Conservation (phyloP, 129 eudicot species). For the Chrysanthemum seticuspe region DNA sequence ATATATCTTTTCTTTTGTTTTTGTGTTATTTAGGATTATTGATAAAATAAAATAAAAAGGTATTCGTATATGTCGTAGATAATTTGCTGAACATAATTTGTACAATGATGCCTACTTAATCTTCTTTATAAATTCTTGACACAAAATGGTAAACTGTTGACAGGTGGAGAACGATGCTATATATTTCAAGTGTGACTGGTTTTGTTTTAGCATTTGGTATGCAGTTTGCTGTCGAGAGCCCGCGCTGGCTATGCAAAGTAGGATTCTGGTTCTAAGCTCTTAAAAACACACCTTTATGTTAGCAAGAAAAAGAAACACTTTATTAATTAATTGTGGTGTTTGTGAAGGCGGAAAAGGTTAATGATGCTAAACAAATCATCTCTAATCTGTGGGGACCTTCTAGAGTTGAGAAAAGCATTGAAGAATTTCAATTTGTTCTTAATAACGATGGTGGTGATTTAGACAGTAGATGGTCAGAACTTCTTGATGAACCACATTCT, state of each 20-base stretch:
- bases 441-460: slow-evolving; percentile 67
- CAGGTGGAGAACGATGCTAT: slow-evolving; percentile 91
- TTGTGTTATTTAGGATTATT: not conserved
- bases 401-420: slow-evolving; percentile 61
- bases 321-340: slow-evolving; percentile 20
- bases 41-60: no score
- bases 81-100: not conserved
- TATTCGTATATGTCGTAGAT: not conserved
- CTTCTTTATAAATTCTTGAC: not conserved
- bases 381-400: slow-evolving; percentile 65
- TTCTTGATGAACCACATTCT: slow-evolving; percentile 74
- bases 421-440: slow-evolving; percentile 70
- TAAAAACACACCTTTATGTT: not conserved
- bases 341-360: slow-evolving; percentile 63
- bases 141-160: slow-evolving; percentile 1
- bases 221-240: slow-evolving; percentile 93
- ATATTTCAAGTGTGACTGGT: slow-evolving; percentile 76
- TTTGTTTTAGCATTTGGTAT: slow-evolving; percentile 64
- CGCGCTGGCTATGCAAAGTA: slow-evolving; percentile 94
- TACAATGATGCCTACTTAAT: no score
- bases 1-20: slow-evolving; percentile 18
- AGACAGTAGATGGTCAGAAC: slow-evolving; percentile 80
- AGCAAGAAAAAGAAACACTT: not conserved
- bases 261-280: slow-evolving; percentile 1
- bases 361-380: slow-evolving; percentile 63